phyloP scores from a whole-genome alignment of 176 grass and related monocot species.

The Oryza australiensis region DNA sequence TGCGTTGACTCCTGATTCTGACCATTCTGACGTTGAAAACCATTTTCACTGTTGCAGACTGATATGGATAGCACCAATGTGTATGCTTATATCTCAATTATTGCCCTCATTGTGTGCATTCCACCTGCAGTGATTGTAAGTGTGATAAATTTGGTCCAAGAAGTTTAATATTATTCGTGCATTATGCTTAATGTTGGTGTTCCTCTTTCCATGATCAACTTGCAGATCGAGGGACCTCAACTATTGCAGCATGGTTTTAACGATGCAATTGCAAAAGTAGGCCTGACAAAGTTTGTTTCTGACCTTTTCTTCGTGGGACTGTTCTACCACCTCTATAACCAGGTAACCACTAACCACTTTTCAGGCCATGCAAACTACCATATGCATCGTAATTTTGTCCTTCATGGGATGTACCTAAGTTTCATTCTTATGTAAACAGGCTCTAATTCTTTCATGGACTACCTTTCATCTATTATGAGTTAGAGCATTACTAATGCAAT shows the following conservation, averaged over 20 bases:
- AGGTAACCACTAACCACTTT: slow-evolving; percentile 67
- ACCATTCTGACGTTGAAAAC: slow-evolving; percentile 6
- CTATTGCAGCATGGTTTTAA: slow-evolving; percentile 79
- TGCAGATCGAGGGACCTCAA: slow-evolving; percentile 87
- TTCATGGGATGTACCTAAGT: background rate
- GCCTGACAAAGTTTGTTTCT: slow-evolving; percentile 67
- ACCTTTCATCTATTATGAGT: slow-evolving; percentile 15
- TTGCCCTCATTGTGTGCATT: slow-evolving; percentile 93
- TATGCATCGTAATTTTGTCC: no score
- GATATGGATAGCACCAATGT: slow-evolving; percentile 99
- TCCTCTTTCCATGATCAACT: slow-evolving; percentile 7
- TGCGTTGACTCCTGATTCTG: background rate
- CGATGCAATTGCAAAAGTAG: slow-evolving; percentile 89
- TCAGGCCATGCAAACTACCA: background rate
- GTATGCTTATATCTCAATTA: slow-evolving; percentile 96
- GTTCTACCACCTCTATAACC: slow-evolving; percentile 99
- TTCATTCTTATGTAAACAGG: slow-evolving; percentile 1
- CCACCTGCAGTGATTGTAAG: slow-evolving; percentile 91
- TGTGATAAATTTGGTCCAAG: slow-evolving; percentile 17
- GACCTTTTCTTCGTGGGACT: slow-evolving; percentile 94
- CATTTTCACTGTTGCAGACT: slow-evolving; percentile 63
- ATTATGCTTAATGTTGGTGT: slow-evolving; percentile 12
- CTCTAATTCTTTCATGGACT: background rate
- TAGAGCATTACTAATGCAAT: slow-evolving; percentile 22
- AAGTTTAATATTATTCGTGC: background rate